Evolutionary conservation across 805 yeast genomes (phyloP).

Genomic region (Zygotorulaspora sp.): DNA sequence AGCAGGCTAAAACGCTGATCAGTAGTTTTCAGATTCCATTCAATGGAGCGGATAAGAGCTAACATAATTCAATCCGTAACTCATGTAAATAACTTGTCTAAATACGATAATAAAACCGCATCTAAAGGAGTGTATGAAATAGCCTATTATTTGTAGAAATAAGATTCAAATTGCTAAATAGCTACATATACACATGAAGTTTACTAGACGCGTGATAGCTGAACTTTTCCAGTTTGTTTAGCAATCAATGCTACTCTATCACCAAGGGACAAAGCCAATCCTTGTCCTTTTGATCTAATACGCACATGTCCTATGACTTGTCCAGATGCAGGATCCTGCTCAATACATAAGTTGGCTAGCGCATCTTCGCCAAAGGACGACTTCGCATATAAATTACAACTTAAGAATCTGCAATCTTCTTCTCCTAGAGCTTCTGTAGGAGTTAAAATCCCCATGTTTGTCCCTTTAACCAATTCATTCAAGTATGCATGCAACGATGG

Average conservation of each 20-base stretch:
- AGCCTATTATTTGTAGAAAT: no score
- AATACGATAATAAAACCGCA: neutral
- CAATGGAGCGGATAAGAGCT: conserved; percentile 36
- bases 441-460: conserved; percentile 92
- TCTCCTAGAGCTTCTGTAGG: conserved; percentile 87
- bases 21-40: conserved; percentile 83
- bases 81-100: conserved; percentile 5
- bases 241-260: conserved; percentile 87
- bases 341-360: conserved; percentile 90
- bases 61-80: conserved; percentile 3
- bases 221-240: conserved; percentile 45
- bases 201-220: conserved; percentile 28
- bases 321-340: conserved; percentile 61
- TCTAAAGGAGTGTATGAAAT: no score
- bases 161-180: neutral
- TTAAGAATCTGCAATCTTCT: conserved; percentile 71
- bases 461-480: conserved; percentile 62
- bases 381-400: conserved; percentile 89
- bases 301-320: conserved; percentile 90
- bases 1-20: conserved; percentile 79
- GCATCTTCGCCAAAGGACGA: conserved; percentile 98
- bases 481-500: conserved; percentile 70
- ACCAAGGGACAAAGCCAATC: conserved; percentile 90
- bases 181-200: neutral
- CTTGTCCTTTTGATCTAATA: conserved; percentile 96